These are phyloP conservation scores for Xerophyta viscosa DNA, from an alignment of 106 monocot genomes.

Conservation along the genomic window DNA sequence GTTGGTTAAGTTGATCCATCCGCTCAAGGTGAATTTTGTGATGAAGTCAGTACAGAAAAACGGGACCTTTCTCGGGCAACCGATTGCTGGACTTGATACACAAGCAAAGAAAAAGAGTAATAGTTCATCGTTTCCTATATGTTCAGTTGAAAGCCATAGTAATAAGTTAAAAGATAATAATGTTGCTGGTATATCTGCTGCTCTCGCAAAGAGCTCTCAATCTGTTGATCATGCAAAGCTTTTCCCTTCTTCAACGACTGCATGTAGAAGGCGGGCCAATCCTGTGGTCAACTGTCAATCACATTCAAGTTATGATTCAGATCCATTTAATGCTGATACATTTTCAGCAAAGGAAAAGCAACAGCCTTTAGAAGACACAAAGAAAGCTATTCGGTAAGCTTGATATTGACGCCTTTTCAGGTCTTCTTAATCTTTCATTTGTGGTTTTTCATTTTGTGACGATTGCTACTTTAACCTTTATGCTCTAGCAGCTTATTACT, in stretches of 20 bases:
- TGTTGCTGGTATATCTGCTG: neutral
- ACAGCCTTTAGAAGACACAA: slow-evolving; percentile 11
- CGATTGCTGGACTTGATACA: neutral
- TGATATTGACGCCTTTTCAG: neutral
- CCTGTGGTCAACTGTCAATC: slow-evolving; percentile 21
- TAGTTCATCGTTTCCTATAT: slow-evolving; percentile 8
- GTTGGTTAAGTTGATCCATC: no score
- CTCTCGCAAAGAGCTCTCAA: slow-evolving; percentile 6
- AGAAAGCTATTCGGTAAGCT: slow-evolving; percentile 24
- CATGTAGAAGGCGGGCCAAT: slow-evolving; percentile 17
- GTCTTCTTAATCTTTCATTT: neutral
- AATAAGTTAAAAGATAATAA: neutral
- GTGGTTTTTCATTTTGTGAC: neutral
- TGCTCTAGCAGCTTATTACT: no score
- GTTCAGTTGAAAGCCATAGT: slow-evolving; percentile 1
- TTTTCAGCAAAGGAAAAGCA: slow-evolving; percentile 10
- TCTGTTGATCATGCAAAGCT: slow-evolving; percentile 6
- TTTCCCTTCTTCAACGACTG: slow-evolving; percentile 3
- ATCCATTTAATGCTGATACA: slow-evolving; percentile 21
- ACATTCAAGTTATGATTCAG: slow-evolving; percentile 15
- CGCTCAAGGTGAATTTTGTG: neutral
- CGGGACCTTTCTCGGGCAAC: slow-evolving; percentile 5
- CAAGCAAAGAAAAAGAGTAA: slow-evolving; percentile 9
- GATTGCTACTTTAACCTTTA: neutral
- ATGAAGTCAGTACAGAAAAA: slow-evolving; percentile 22